Evolutionary conservation across 768 basidiomycete genomes (phyloP).

Genomic region (Melanogaster broomeanus): DNA sequence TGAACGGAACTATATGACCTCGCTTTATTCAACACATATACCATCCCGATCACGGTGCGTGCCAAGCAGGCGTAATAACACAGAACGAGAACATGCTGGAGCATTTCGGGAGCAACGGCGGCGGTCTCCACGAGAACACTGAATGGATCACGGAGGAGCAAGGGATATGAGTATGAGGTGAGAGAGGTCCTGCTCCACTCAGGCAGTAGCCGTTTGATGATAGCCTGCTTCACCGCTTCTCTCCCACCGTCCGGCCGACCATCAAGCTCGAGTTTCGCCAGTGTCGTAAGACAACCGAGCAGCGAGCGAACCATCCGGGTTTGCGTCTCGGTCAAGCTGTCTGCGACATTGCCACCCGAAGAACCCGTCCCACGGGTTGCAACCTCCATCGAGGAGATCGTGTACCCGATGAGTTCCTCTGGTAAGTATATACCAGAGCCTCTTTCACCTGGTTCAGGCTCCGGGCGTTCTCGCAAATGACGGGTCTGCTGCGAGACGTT

Average conservation of each 20-base stretch:
- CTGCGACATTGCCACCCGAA: constrained; percentile 56
- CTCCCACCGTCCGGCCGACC: constrained; percentile 71
- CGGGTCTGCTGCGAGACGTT: constrained; percentile 83
- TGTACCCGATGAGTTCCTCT: constrained; percentile 89
- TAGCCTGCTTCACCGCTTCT: constrained; percentile 77
- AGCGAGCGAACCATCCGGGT: constrained; percentile 77
- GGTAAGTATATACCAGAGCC: constrained; percentile 90
- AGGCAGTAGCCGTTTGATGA: constrained; percentile 86
- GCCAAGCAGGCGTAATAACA: constrained; percentile 91
- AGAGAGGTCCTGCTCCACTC: constrained; percentile 90
- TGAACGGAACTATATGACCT: constrained; percentile 53
- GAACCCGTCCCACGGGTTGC: constrained; percentile 68
- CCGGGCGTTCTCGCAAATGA: constrained; percentile 75
- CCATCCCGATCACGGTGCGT: constrained; percentile 81
- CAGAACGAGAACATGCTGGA: constrained; percentile 85
- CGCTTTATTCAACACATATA: constrained; percentile 78
- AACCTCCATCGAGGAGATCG: constrained; percentile 79
- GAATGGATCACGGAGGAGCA: constrained; percentile 89
- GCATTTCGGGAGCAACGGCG: constrained; percentile 84
- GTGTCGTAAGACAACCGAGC: constrained; percentile 64
- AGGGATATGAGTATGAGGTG: constrained; percentile 79
- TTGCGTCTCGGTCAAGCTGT: constrained; percentile 68
- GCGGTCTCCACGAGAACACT: constrained; percentile 89
- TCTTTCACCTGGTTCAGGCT: constrained; percentile 70
- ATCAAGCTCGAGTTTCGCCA: constrained; percentile 70